Evolutionary conservation across 2,329 filamentous ascomycete species (phyloP).

Genomic region (Coniochaeta prunicola): DNA sequence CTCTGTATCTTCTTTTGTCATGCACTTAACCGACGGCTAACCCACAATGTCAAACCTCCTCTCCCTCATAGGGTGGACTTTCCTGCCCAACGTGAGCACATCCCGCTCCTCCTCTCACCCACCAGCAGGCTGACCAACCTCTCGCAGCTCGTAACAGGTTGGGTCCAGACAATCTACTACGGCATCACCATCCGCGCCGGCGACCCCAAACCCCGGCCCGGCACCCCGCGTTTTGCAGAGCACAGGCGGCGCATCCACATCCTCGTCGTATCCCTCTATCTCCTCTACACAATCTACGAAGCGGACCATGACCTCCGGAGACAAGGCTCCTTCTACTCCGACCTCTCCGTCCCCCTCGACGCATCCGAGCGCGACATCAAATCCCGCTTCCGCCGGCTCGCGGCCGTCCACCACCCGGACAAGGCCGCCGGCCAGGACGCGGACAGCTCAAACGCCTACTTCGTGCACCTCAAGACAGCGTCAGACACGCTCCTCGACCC

Average conservation of each 20-base stretch:
- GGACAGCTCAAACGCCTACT: slow-evolving; percentile 41
- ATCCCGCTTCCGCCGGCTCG: slow-evolving; percentile 73
- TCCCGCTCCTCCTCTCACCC: slow-evolving; percentile 4
- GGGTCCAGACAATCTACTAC: slow-evolving; percentile 78
- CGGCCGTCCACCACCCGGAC: slow-evolving; percentile 72
- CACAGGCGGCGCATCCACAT: slow-evolving; percentile 82
- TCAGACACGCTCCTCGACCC: slow-evolving; percentile 77
- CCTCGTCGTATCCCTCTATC: slow-evolving; percentile 74
- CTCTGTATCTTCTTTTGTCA: background rate
- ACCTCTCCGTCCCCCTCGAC: slow-evolving; percentile 61
- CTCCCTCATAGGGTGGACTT: slow-evolving; percentile 49
- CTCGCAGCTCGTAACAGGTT: slow-evolving; percentile 65
- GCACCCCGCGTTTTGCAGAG: slow-evolving; percentile 58
- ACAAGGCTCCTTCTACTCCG: slow-evolving; percentile 69
- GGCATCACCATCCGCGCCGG: slow-evolving; percentile 83
- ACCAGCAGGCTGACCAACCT: background rate
- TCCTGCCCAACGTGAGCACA: slow-evolving; percentile 42
- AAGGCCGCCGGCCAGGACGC: slow-evolving; percentile 46
- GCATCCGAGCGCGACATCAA: slow-evolving; percentile 74
- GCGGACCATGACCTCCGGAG: slow-evolving; percentile 72
- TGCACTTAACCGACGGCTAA: background rate
- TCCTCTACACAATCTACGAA: slow-evolving; percentile 88
- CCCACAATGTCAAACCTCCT: slow-evolving; percentile 42
- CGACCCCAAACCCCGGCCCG: slow-evolving; percentile 66
- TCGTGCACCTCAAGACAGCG: slow-evolving; percentile 76